These are phyloP conservation scores for Lotus japonicus DNA, from an alignment of 306 rosid genomes.

Conservation along the genomic window DNA sequence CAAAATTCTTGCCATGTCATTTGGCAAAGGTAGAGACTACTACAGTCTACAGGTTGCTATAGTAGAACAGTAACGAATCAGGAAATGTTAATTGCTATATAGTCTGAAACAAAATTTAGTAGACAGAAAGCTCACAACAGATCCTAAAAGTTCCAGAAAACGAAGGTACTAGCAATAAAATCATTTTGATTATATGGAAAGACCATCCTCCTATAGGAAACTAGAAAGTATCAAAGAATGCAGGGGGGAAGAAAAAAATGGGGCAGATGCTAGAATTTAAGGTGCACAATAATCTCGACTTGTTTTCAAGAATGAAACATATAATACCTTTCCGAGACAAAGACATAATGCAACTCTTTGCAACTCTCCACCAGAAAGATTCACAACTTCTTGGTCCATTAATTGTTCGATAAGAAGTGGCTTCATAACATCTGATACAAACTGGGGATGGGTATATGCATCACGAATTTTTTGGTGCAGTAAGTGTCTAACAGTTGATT, in stretches of 20 bases:
- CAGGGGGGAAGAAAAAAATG: not conserved
- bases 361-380: slow-evolving; percentile 99
- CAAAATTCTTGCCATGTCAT: not conserved
- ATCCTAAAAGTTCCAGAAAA: not conserved
- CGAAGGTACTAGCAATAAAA: not conserved
- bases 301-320: not conserved
- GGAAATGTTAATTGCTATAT: not conserved
- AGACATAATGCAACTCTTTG: slow-evolving; percentile 95
- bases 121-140: not conserved
- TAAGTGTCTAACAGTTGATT: slow-evolving; percentile 67
- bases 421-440: slow-evolving; percentile 94
- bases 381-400: slow-evolving; percentile 95
- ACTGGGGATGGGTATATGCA: slow-evolving; percentile 87
- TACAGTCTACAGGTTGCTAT: slow-evolving; percentile 57
- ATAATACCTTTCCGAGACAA: slow-evolving; percentile 92
- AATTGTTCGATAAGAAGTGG: slow-evolving; percentile 96
- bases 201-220: not conserved
- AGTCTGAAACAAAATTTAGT: not conserved
- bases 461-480: slow-evolving; percentile 81
- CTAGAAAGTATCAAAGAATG: not conserved
- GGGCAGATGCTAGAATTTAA: not conserved
- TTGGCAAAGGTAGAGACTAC: slow-evolving; percentile 33
- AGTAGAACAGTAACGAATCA: slow-evolving; percentile 11
- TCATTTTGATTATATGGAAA: not conserved
- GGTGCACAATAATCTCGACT: not conserved